A percentile compares a stretch with the other conserved stretches of the same genome.
phyloP scores from a whole-genome alignment of 139 green algal species.

The Tetradesmus lagerheimii region DNA sequence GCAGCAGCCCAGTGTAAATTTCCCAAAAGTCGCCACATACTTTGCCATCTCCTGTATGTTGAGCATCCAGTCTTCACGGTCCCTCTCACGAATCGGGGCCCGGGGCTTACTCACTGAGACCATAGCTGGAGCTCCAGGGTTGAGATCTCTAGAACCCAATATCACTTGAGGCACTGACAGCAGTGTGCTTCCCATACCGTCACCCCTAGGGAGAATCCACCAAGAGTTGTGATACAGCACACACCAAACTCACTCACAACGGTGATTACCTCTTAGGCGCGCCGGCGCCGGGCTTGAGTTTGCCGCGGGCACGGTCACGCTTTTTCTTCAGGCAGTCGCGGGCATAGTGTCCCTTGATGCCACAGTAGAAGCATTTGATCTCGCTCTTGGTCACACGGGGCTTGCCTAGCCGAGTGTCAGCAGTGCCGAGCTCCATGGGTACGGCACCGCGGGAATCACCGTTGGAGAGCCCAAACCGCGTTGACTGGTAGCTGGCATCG shows the following conservation, averaged over 20 bases:
- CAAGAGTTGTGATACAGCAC: too few relatives aligned
- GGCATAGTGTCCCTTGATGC: not conserved
- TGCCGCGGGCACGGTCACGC: not conserved
- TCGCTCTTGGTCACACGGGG: not conserved
- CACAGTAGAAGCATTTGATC: constrained; percentile 22
- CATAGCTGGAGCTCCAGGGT: not conserved
- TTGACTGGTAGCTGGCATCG: not conserved
- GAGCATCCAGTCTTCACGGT: not conserved
- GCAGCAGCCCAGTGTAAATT: constrained; percentile 5
- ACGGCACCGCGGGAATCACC: not conserved
- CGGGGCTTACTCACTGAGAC: not conserved
- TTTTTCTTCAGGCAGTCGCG: constrained; percentile 4
- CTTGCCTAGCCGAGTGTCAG: not conserved
- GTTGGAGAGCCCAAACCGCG: too few relatives aligned
- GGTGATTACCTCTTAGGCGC: too few relatives aligned
- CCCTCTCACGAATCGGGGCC: too few relatives aligned
- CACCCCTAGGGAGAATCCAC: too few relatives aligned
- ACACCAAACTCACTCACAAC: too few relatives aligned
- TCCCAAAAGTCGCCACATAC: not conserved
- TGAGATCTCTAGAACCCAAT: not conserved
- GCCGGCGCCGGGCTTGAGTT: not conserved
- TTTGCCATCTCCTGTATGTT: not conserved
- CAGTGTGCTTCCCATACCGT: too few relatives aligned
- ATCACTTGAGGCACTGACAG: not conserved
- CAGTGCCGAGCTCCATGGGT: constrained; percentile 35